Percentiles rank a stretch among this genome's conserved stretches.
Conservation (phyloP, 2,329 filamentous ascomycete species). For the Knoxdaviesia proteae region DNA sequence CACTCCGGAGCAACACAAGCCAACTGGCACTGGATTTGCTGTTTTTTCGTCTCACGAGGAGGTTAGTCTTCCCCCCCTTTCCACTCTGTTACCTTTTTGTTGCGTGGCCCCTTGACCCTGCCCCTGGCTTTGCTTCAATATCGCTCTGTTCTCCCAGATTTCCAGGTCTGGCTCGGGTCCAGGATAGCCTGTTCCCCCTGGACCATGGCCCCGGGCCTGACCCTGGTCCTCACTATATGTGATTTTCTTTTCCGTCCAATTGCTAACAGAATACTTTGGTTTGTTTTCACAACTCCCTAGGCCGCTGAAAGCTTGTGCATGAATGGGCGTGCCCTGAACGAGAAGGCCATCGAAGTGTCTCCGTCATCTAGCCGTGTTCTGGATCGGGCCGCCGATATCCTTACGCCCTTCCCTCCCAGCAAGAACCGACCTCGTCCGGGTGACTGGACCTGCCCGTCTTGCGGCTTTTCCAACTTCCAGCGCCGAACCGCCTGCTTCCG, state of each 20-base stretch:
- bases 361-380: conserved; percentile 93
- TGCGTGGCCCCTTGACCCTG: neutral
- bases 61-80: conserved; percentile 32
- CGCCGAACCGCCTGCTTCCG: conserved; percentile 96
- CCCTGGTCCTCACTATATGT: neutral
- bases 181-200: too few species aligned
- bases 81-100: conserved; percentile 1
- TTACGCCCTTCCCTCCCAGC: conserved; percentile 92
- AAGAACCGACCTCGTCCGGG: conserved; percentile 95
- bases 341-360: conserved; percentile 97
- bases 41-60: conserved; percentile 99
- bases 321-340: conserved; percentile 94
- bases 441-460: conserved; percentile 97
- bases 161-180: too few species aligned
- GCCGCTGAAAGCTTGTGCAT: conserved; percentile 96
- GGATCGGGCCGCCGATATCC: conserved; percentile 83
- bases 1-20: conserved; percentile 96
- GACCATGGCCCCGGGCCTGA: too few species aligned
- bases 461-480: conserved; percentile 98
- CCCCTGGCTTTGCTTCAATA: neutral
- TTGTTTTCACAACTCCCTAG: conserved; percentile 21
- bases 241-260: too few species aligned
- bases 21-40: conserved; percentile 94
- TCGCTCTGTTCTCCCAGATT: too few species aligned
- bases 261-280: too few species aligned